A percentile compares a stretch with the other conserved stretches of the same genome.
These are phyloP conservation scores for Scolecobasidium constrictum DNA, from an alignment of 2,329 filamentous ascomycete genomes.

Conservation along the genomic window DNA sequence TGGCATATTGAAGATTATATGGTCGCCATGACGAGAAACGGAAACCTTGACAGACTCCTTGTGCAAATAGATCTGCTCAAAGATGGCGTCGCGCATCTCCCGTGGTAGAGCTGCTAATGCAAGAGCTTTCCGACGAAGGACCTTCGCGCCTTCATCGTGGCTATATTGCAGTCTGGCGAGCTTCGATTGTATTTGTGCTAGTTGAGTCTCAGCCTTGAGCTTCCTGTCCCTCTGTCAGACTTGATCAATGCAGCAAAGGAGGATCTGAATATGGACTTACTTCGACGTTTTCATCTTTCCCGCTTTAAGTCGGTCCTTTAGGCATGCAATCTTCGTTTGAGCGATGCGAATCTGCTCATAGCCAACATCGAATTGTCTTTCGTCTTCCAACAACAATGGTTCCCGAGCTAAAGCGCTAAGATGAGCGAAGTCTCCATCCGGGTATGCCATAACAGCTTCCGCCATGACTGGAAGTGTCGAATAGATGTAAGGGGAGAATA, in stretches of 20 bases:
- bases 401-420: no score
- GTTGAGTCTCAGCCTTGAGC: no score
- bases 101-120: not conserved
- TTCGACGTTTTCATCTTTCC: not conserved
- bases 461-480: no score
- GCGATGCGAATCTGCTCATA: not conserved
- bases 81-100: slow-evolving; percentile 2
- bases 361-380: no score
- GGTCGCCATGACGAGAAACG: not conserved
- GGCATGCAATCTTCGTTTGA: not conserved
- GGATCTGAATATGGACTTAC: not conserved
- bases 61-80: slow-evolving; percentile 1
- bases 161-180: not conserved
- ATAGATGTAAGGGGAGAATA: no score
- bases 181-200: not conserved
- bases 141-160: not conserved
- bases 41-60: not conserved
- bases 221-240: slow-evolving; percentile 2
- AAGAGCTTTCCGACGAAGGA: not conserved
- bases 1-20: not conserved
- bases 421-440: no score
- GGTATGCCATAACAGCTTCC: no score
- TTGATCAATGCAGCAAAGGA: not conserved
- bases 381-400: no score
- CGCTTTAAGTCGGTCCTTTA: not conserved